Evolutionary conservation across 2,329 filamentous ascomycete genomes (phyloP).

Genomic region (Lecanoromycetidae sp.): DNA sequence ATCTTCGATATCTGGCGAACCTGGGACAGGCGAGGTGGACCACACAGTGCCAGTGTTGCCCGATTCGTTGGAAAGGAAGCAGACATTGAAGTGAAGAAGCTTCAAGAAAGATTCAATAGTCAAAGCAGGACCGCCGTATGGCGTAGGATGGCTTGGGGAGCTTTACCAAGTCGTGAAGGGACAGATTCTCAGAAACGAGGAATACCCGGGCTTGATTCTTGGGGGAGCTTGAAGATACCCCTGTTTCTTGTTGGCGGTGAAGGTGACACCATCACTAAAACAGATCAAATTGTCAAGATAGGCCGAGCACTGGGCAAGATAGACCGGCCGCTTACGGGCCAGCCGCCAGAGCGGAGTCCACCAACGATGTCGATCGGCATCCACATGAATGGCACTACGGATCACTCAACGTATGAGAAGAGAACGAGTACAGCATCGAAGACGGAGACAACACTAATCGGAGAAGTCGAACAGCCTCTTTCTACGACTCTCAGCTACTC

Average conservation of each 20-base stretch:
- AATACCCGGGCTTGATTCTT: slow-evolving; percentile 56
- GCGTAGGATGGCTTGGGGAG: slow-evolving; percentile 66
- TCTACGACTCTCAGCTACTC: slow-evolving; percentile 4
- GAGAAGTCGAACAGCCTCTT: neutral
- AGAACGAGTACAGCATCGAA: slow-evolving; percentile 2
- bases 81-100: slow-evolving; percentile 30
- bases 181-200: slow-evolving; percentile 33
- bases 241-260: slow-evolving; percentile 69
- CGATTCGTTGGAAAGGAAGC: slow-evolving; percentile 49
- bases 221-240: slow-evolving; percentile 59
- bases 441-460: slow-evolving; percentile 10
- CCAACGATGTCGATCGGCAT: neutral
- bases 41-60: slow-evolving; percentile 62
- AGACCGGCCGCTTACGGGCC: slow-evolving; percentile 22
- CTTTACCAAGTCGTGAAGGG: slow-evolving; percentile 49
- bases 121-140: slow-evolving; percentile 76
- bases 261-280: slow-evolving; percentile 63
- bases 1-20: slow-evolving; percentile 65
- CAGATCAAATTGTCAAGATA: slow-evolving; percentile 59
- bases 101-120: slow-evolving; percentile 48
- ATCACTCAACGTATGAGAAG: neutral
- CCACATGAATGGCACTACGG: neutral
- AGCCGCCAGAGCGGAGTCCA: slow-evolving; percentile 8
- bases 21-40: slow-evolving; percentile 69
- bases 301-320: slow-evolving; percentile 31